Conservation (phyloP, 345 rosid genomes). For the Hibiscus syriacus region DNA sequence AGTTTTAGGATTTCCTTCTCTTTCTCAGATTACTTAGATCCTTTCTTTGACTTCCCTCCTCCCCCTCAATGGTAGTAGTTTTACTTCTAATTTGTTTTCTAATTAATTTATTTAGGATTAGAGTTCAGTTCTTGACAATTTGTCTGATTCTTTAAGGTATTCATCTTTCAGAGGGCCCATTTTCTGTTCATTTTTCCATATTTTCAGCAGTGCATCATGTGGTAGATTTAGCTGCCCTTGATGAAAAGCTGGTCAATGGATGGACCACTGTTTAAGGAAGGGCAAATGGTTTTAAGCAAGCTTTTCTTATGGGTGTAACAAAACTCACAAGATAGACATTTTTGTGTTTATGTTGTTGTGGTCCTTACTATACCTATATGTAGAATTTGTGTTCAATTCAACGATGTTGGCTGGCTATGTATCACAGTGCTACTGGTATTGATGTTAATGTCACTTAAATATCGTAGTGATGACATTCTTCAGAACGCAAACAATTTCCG, state of each 20-base stretch:
- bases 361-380: background rate
- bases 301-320: background rate
- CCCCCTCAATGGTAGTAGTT: background rate
- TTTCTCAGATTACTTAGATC: background rate
- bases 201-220: conserved; percentile 8
- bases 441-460: background rate
- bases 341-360: background rate
- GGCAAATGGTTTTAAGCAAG: background rate
- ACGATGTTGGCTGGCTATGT: background rate
- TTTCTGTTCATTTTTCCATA: background rate
- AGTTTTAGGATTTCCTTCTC: background rate
- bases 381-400: background rate
- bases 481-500: background rate
- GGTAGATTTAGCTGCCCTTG: conserved; percentile 4
- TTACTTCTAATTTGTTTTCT: background rate
- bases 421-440: background rate
- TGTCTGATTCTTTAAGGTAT: conserved; percentile 5
- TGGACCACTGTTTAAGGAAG: conserved; percentile 14
- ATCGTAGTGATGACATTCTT: background rate
- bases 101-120: background rate
- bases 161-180: conserved; percentile 2
- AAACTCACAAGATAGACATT: background rate
- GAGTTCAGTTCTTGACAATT: background rate
- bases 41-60: background rate
- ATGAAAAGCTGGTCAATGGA: conserved; percentile 6